Conservation (phyloP, 257 asterid species). For the Thymus mandschuricus region DNA sequence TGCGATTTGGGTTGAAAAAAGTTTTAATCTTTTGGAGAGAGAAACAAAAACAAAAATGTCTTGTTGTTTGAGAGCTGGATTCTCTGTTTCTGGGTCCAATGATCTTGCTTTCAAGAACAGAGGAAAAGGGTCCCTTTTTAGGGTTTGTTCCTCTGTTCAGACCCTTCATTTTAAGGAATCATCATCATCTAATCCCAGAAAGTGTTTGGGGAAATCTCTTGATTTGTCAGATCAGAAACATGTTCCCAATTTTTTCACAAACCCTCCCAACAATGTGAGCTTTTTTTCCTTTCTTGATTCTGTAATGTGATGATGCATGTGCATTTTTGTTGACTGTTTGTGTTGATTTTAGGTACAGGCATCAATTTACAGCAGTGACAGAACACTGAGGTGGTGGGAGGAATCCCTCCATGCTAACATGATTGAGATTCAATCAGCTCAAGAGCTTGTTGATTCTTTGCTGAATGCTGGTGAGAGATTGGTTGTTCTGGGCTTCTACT, state of each 20-base stretch:
- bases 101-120: constrained; percentile 40
- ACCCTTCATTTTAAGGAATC: constrained; percentile 49
- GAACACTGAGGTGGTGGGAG: constrained; percentile 82
- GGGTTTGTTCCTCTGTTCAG: constrained; percentile 46
- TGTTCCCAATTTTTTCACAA: constrained; percentile 22
- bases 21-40: constrained; percentile 33
- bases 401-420: constrained; percentile 66
- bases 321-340: background rate
- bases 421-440: constrained; percentile 79
- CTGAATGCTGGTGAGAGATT: constrained; percentile 71
- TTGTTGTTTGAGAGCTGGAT: constrained; percentile 54
- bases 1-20: constrained; percentile 30
- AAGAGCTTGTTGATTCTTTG: constrained; percentile 63
- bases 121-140: constrained; percentile 32
- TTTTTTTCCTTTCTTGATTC: background rate
- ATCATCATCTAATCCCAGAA: constrained; percentile 39
- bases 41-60: constrained; percentile 44
- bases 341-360: constrained; percentile 51
- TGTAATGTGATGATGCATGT: background rate
- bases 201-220: constrained; percentile 47
- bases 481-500: constrained; percentile 72
- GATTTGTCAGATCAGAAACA: constrained; percentile 36
- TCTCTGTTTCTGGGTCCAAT: constrained; percentile 48
- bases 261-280: constrained; percentile 56
- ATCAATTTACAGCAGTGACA: constrained; percentile 44